Percentiles rank a stretch among this genome's conserved stretches.
Conservation (phyloP, 2,329 filamentous ascomycete species). For the Pestalotiopsis sp. region DNA sequence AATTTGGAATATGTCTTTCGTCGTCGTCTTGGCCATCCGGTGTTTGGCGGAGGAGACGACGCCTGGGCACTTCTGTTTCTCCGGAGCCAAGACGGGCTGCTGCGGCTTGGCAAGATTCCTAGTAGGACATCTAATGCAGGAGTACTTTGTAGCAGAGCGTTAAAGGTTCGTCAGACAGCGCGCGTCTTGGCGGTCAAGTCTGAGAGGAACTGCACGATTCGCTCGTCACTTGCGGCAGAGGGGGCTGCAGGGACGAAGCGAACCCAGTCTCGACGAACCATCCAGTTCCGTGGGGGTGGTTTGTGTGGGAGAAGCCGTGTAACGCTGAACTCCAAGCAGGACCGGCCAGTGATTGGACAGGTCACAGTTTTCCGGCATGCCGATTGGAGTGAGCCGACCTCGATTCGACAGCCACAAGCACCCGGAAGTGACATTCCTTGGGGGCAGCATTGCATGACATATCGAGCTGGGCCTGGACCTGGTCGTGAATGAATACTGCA, state of each 20-base stretch:
- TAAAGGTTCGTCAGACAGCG: not conserved
- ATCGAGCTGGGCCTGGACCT: not conserved
- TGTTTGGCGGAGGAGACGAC: not conserved
- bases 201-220: slow-evolving; percentile 4
- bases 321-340: not conserved
- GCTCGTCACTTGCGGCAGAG: not conserved
- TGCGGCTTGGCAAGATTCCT: slow-evolving; percentile 12
- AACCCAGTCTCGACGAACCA: slow-evolving; percentile 4
- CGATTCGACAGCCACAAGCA: not conserved
- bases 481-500: not conserved
- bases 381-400: not conserved
- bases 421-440: not conserved
- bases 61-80: not conserved
- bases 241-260: slow-evolving; percentile 9
- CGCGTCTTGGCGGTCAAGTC: slow-evolving; percentile 3
- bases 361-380: not conserved
- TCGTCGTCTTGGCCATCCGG: not conserved
- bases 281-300: slow-evolving; percentile 4
- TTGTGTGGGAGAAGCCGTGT: slow-evolving; percentile 2
- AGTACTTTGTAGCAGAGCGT: slow-evolving; percentile 19
- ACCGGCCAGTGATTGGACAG: not conserved
- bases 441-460: not conserved
- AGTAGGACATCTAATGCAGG: slow-evolving; percentile 23
- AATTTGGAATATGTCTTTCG: slow-evolving; percentile 18
- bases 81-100: slow-evolving; percentile 26